Percentiles rank a stretch among this genome's conserved stretches.
Evolutionary conservation across 805 yeast species (phyloP).

Genomic region (Metschnikowia vanudenii): DNA sequence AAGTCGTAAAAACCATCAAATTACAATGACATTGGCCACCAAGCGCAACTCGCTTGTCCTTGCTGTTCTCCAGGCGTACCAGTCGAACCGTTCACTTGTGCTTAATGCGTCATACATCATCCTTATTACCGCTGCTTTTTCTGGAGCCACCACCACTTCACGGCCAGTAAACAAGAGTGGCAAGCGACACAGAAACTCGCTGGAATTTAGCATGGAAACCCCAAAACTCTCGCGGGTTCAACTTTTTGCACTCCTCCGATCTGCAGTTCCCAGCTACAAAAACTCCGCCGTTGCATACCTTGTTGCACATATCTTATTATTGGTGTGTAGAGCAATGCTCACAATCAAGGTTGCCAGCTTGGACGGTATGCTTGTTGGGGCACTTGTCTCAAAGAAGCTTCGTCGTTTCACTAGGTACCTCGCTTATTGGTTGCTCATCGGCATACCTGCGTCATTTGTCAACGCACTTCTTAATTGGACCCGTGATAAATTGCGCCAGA

Average conservation of each 20-base stretch:
- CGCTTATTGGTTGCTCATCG: conserved; percentile 76
- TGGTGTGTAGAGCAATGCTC: conserved; percentile 66
- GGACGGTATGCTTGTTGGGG: conserved; percentile 83
- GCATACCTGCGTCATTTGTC: conserved; percentile 80
- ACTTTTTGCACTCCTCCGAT: conserved; percentile 27
- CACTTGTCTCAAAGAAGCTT: conserved; percentile 70
- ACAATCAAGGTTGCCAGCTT: conserved; percentile 81
- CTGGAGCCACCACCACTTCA: conserved; percentile 38
- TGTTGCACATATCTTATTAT: conserved; percentile 52
- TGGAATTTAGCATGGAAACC: conserved; percentile 16
- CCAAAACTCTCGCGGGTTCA: conserved; percentile 33
- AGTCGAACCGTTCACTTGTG: conserved; percentile 39
- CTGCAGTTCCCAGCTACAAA: conserved; percentile 34
- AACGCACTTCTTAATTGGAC: conserved; percentile 68
- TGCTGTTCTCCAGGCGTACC: conserved; percentile 34
- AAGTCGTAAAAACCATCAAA: not conserved
- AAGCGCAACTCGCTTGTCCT: conserved; percentile 22
- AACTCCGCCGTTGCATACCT: conserved; percentile 39
- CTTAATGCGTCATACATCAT: conserved; percentile 43
- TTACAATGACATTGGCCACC: conserved; percentile 4
- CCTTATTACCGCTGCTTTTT: conserved; percentile 41
- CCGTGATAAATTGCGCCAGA: conserved; percentile 54
- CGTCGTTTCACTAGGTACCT: conserved; percentile 60
- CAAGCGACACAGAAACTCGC: conserved; percentile 9
- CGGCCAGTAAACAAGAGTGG: conserved; percentile 14